Percentiles rank a stretch among this genome's conserved stretches.
These are phyloP conservation scores for Bryum argenteum DNA, from an alignment of 225 moss, liverwort and hornwort genomes.

Conservation along the genomic window DNA sequence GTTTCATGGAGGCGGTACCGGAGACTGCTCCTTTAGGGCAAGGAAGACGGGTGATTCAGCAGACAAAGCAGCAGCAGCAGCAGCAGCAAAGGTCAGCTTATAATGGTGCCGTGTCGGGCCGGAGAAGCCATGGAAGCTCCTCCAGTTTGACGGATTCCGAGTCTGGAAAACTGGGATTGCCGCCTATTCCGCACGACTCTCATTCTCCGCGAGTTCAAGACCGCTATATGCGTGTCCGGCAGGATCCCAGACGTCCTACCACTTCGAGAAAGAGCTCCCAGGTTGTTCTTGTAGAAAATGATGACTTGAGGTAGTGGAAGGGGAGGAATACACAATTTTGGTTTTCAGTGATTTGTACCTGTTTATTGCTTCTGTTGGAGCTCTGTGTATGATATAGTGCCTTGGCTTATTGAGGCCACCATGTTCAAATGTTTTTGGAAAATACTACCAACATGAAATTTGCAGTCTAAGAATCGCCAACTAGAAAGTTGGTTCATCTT, in stretches of 20 bases:
- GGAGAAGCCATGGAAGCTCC: conserved; percentile 36
- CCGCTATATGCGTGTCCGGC: conserved; percentile 40
- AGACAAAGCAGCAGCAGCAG: too few relatives aligned
- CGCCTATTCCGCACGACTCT: conserved; percentile 47
- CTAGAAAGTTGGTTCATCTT: too few relatives aligned
- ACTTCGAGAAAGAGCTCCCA: conserved; percentile 31
- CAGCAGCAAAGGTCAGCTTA: not conserved
- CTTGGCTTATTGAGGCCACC: too few relatives aligned
- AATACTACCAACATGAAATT: too few relatives aligned
- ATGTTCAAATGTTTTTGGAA: too few relatives aligned
- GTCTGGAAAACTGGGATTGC: conserved; percentile 6
- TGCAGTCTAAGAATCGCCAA: too few relatives aligned
- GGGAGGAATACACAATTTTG: not conserved
- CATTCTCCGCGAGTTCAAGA: conserved; percentile 39
- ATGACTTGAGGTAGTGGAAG: conserved; percentile 35
- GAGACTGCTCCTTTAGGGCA: conserved; percentile 3
- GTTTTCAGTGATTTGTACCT: not conserved
- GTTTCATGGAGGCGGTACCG: conserved; percentile 68
- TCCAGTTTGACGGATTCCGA: conserved; percentile 61
- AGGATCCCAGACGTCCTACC: conserved; percentile 31
- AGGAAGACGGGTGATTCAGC: conserved; percentile 32
- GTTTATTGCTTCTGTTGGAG: not conserved
- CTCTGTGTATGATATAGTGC: conserved; percentile 6
- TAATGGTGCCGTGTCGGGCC: conserved; percentile 38
- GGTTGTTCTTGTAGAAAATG: conserved; percentile 37